These are phyloP conservation scores for Mycena galopus DNA, from an alignment of 768 basidiomycete species.

Conservation along the genomic window DNA sequence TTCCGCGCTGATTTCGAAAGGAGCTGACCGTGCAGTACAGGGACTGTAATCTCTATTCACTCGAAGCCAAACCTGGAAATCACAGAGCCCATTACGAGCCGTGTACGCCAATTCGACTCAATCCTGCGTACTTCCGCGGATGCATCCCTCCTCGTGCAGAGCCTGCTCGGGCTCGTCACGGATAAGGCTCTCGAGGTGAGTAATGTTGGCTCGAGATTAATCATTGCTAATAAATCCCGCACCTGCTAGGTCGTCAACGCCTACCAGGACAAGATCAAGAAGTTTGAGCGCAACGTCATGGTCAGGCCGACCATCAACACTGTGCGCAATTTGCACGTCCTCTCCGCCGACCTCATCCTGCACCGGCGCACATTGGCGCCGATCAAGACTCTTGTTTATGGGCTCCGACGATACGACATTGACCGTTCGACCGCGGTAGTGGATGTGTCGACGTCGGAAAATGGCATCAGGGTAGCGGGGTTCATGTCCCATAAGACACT, in stretches of 20 bases:
- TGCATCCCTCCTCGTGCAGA: constrained; percentile 76
- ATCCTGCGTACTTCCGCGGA: constrained; percentile 74
- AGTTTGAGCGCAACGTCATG: constrained; percentile 73
- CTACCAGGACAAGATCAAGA: constrained; percentile 72
- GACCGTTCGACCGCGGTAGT: constrained; percentile 75
- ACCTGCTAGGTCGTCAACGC: constrained; percentile 64
- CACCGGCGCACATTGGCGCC: constrained; percentile 83
- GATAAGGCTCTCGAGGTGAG: constrained; percentile 70
- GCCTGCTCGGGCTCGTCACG: constrained; percentile 74
- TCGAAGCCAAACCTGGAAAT: constrained; percentile 59
- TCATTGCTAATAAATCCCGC: background rate
- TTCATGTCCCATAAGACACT: constrained; percentile 78
- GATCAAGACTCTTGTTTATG: constrained; percentile 76
- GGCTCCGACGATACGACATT: constrained; percentile 76
- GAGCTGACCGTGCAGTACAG: constrained; percentile 44
- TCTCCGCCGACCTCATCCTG: constrained; percentile 79
- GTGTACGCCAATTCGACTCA: constrained; percentile 70
- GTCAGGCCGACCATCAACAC: constrained; percentile 70
- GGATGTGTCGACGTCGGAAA: constrained; percentile 51
- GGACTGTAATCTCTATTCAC: constrained; percentile 74
- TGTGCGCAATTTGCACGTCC: constrained; percentile 77
- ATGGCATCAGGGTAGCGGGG: constrained; percentile 59
- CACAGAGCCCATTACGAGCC: constrained; percentile 67
- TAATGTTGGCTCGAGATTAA: background rate
- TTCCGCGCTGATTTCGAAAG: constrained; percentile 1